These are phyloP conservation scores for Hypoxylon rubiginosum DNA, from an alignment of 2,329 filamentous ascomycete species.

Conservation along the genomic window DNA sequence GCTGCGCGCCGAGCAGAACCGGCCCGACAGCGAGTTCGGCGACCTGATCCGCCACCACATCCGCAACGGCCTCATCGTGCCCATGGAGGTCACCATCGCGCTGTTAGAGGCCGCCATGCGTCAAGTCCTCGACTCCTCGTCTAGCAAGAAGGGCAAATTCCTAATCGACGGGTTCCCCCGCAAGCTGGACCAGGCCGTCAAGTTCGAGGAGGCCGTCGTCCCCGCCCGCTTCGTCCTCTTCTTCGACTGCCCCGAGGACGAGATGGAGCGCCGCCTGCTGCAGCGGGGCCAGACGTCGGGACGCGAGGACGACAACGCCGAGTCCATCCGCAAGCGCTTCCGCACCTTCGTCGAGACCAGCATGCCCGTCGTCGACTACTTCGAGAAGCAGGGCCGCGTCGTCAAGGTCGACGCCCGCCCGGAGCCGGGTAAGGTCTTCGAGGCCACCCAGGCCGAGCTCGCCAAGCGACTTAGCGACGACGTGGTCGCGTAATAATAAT, in stretches of 20 bases:
- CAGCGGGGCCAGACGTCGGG: conserved; percentile 95
- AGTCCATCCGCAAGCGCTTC: conserved; percentile 97
- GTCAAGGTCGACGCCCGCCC: conserved; percentile 82
- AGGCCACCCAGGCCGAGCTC: conserved; percentile 65
- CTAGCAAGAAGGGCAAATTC: conserved; percentile 75
- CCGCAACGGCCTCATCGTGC: conserved; percentile 93
- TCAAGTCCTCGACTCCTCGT: conserved; percentile 65
- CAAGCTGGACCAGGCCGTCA: conserved; percentile 95
- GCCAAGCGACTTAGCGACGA: conserved; percentile 62
- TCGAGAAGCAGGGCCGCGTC: conserved; percentile 80
- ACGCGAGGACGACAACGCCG: conserved; percentile 91
- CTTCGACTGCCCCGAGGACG: conserved; percentile 90
- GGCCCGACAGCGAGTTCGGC: conserved; percentile 88
- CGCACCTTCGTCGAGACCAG: conserved; percentile 93
- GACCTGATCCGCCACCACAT: conserved; percentile 94
- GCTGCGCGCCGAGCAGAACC: conserved; percentile 91
- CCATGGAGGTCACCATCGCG: conserved; percentile 98
- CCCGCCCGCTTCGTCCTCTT: conserved; percentile 89
- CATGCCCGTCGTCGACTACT: conserved; percentile 96
- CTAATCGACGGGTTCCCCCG: conserved; percentile 87
- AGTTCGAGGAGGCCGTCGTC: conserved; percentile 92
- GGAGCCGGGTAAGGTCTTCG: conserved; percentile 72
- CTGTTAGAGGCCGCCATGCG: conserved; percentile 95
- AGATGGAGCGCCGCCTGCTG: conserved; percentile 86
- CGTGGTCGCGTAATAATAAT: conserved; percentile 41